Conservation (phyloP, 768 basidiomycete genomes). For the Sutorius australiensis region DNA sequence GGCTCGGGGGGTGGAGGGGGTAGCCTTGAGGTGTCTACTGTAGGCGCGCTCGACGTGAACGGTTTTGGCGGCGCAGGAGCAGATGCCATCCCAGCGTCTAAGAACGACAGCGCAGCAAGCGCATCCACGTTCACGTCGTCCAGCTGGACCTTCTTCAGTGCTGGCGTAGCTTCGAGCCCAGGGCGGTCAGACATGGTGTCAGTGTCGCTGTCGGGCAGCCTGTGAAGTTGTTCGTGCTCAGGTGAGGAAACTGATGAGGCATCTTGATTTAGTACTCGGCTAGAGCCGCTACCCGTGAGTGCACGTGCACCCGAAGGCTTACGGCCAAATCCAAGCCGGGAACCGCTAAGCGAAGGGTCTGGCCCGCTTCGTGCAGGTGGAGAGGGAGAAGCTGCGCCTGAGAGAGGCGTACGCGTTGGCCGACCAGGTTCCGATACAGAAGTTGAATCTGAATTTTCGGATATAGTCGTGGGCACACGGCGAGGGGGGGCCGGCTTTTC, state of each 20-base stretch:
- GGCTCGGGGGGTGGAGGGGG: slow-evolving; percentile 25
- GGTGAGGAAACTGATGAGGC: slow-evolving; percentile 38
- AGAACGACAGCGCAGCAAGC: slow-evolving; percentile 73
- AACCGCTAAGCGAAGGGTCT: slow-evolving; percentile 36
- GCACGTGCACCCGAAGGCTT: slow-evolving; percentile 87
- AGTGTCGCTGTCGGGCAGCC: slow-evolving; percentile 24
- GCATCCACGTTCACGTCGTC: slow-evolving; percentile 65
- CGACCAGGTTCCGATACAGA: slow-evolving; percentile 31
- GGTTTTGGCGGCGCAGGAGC: slow-evolving; percentile 20
- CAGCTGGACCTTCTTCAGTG: slow-evolving; percentile 19
- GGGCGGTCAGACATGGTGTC: slow-evolving; percentile 33
- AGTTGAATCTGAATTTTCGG: slow-evolving; percentile 39
- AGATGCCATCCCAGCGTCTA: slow-evolving; percentile 42
- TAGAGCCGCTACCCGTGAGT: slow-evolving; percentile 30
- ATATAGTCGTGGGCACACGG: slow-evolving; percentile 45
- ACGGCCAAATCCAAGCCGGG: slow-evolving; percentile 45
- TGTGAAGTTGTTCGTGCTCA: slow-evolving; percentile 28
- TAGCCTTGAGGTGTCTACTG: slow-evolving; percentile 6
- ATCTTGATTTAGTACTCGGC: slow-evolving; percentile 38
- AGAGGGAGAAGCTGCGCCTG: slow-evolving; percentile 23
- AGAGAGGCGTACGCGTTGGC: slow-evolving; percentile 14
- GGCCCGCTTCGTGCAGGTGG: slow-evolving; percentile 21
- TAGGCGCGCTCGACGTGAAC: background rate
- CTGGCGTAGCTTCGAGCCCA: slow-evolving; percentile 2
- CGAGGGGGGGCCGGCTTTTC: slow-evolving; percentile 28